Base-by-base conservation (phyloP, 2,329 filamentous ascomycete species). In the Cercospora sp. region DNA sequence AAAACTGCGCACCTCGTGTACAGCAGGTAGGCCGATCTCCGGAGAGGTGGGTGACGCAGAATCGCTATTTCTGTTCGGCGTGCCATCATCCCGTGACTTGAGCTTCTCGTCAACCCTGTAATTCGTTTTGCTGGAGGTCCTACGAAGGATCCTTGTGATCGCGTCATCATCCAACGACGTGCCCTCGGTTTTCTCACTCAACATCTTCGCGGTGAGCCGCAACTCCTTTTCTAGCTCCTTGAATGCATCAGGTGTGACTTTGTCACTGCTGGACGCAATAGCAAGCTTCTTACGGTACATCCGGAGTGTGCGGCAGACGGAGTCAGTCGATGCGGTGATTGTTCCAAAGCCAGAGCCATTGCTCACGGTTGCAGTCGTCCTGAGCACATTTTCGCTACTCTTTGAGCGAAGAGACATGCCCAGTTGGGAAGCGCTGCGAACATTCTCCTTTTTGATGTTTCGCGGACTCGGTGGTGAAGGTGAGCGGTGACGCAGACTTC, bases 91-190 rank as follows among this genome's bases (percentile, higher is more conserved):
- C 12, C 77, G 79, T 30, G 77, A 80, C 26, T 79, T 78, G 53
- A 93, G 83, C 77, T 90, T 91, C 78, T 92, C 89, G 71, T 93
- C 90, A 55, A 94, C 83, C 79, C 93, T 84, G 57, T 84, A 87
- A 6, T 55, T 12, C 28, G 26, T 34, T 59, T 59, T 59, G 55
- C 55, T 37, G 30, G 32, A 55, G 26, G 49, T 55, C 24, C 49
- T 13, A 28, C 49, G 24, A 5, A 92, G 87, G 59, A 94, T 81
- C 68, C 88, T 85, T 74, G 92, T 90, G 2, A 84, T 79, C 5
- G 77, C 77, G 1, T 74, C 77, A 71, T 83, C 82, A 64, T 82
- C 80, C n/a, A 83, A 68, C 12, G 59, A 74, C 40, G 79, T 81
- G 12, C 76, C 76, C 55, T 81, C 80, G 32, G 73, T 74, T 32